Conservation (phyloP, 2,329 filamentous ascomycete species). For the Cytospora paraplurivora region DNA sequence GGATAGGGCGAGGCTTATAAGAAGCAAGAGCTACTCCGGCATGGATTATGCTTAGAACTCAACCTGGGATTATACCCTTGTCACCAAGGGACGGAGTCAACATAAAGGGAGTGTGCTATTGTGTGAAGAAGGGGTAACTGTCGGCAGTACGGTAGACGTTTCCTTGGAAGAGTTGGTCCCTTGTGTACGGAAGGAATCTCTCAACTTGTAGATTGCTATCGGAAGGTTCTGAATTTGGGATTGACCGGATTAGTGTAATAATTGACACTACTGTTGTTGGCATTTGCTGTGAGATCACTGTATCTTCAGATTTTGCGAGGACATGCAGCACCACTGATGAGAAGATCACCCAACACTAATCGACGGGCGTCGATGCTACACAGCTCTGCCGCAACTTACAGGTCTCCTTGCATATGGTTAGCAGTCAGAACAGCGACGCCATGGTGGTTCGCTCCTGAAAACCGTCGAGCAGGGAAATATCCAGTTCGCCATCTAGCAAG, state of each 20-base stretch:
- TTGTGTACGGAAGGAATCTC: neutral
- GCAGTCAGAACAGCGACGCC: too few species aligned
- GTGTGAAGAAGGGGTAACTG: neutral
- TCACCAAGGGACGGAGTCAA: neutral
- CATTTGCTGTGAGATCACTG: neutral
- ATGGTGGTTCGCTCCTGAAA: too few species aligned
- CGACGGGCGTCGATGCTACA: too few species aligned
- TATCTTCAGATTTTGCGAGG: too few species aligned
- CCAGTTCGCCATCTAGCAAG: too few species aligned
- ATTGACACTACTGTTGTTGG: neutral
- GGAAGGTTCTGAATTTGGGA: neutral
- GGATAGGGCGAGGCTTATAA: conserved; percentile 49
- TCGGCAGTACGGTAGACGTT: neutral
- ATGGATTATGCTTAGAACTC: conserved; percentile 45
- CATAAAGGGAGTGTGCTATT: neutral
- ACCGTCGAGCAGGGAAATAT: too few species aligned
- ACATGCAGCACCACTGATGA: too few species aligned
- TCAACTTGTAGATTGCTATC: neutral
- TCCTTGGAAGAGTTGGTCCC: neutral
- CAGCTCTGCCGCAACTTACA: too few species aligned
- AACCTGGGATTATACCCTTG: neutral
- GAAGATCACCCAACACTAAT: too few species aligned
- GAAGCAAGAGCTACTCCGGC: conserved; percentile 53
- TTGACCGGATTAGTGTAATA: neutral
- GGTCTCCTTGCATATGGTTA: too few species aligned